These are phyloP conservation scores for Plasmopara muralis DNA, from an alignment of 352 stramenopile species.

Conservation along the genomic window DNA sequence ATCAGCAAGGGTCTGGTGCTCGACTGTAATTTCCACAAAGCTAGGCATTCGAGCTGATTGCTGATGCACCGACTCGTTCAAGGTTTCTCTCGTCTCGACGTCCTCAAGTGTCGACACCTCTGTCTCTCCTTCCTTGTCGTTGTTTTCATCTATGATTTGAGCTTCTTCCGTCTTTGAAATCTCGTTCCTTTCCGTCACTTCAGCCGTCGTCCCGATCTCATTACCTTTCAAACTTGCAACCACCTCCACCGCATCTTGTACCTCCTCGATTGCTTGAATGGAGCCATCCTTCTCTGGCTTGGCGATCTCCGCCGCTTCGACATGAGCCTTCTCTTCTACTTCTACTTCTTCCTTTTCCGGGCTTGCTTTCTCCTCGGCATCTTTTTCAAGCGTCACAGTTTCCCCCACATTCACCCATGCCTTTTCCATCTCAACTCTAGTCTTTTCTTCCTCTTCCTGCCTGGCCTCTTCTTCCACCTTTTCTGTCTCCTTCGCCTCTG, in stretches of 20 bases:
- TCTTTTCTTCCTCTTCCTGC: constrained; percentile 3
- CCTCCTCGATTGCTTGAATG: neutral
- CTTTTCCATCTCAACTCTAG: neutral
- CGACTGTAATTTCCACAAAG: constrained; percentile 16
- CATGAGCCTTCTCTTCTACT: constrained; percentile 11
- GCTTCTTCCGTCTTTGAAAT: neutral
- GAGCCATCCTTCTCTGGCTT: neutral
- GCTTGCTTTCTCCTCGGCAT: constrained; percentile 6
- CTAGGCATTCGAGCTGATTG: constrained; percentile 1
- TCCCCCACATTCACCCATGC: neutral
- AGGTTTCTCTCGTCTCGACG: constrained; percentile 2
- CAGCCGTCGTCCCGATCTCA: neutral
- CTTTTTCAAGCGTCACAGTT: neutral
- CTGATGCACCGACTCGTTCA: constrained; percentile 3
- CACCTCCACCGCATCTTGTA: neutral
- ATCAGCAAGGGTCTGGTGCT: constrained; percentile 22
- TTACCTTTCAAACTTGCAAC: neutral
- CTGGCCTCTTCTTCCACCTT: constrained; percentile 3
- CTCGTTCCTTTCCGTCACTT: neutral
- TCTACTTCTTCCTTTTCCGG: neutral
- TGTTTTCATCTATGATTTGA: neutral
- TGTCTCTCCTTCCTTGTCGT: neutral
- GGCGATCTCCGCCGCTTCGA: constrained; percentile 6
- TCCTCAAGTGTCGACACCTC: constrained; percentile 3
- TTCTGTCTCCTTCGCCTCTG: constrained; percentile 1